Evolutionary conservation across 2,329 filamentous ascomycete species (phyloP), one percentile per base, ranked within the genome.

Genomic region (Penicillium sp.): DNA sequence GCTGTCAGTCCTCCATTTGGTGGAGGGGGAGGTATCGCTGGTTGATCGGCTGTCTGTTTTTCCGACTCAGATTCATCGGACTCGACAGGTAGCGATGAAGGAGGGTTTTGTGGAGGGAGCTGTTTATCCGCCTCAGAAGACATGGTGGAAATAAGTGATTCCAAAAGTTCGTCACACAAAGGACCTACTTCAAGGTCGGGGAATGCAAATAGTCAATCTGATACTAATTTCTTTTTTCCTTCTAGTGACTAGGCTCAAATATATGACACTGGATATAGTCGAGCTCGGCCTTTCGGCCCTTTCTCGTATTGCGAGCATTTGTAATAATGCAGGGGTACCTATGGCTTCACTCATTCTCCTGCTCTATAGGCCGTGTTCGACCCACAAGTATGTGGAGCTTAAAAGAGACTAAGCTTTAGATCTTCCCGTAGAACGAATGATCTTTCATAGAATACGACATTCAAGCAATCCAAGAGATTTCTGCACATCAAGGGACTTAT

Each of bases 1-100:
- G 53, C 56, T 1, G 33, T 33, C 5, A 54, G n/a, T 4, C 60
- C 58, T 31, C 60, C 58, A 51, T 62, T 54, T 1, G 57, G 55
- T 12, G 53, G 53, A 38, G 35, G 35, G 19, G 35, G 34, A 21
- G 35, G 35, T 38, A 38, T 22, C 12, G 6, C 35, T 22, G 19
- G 19, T 22, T 38, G 35, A 38, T 5, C 2, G 3, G 35, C 35
- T 38, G 19, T 22, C 35, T 38, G 35, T 22, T 38, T 22, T 38
- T 38, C 35, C 22, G 35, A 38, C 13, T 38, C 35, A 12, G 35
- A 22, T 38, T 22, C 35, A 22, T 22, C 35, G 15, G 35, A 22
- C 19, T 38, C 35, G 13, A 9, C 19, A 38, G 35, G 35, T 22
- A 15, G 35, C 22, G 35, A 38, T 0, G 2, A 19, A 9, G 35